Conservation (phyloP, 169 alveolate species). For the Babesia sp. region DNA sequence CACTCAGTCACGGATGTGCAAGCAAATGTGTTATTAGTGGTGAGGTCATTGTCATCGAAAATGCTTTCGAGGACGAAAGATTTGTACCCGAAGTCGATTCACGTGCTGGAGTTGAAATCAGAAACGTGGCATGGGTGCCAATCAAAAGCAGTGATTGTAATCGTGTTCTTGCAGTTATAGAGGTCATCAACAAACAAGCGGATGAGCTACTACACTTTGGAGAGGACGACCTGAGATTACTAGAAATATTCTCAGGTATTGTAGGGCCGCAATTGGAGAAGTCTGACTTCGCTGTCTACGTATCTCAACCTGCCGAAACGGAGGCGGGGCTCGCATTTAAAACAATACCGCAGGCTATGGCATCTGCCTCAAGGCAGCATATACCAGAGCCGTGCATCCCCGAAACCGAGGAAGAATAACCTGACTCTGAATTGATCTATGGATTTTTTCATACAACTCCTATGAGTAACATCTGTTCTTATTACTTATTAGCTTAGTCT, state of each 20-base stretch:
- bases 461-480: no score
- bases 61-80: conserved; percentile 44
- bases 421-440: background rate
- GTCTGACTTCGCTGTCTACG: conserved; percentile 60
- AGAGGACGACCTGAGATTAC: conserved; percentile 56
- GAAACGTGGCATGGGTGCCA: conserved; percentile 67
- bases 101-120: conserved; percentile 36
- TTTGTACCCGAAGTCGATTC: conserved; percentile 42
- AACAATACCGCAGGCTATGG: conserved; percentile 26
- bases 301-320: conserved; percentile 36
- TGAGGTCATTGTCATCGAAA: conserved; percentile 47
- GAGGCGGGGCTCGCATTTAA: conserved; percentile 70
- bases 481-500: no score
- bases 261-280: conserved; percentile 68
- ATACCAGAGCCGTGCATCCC: conserved; percentile 46
- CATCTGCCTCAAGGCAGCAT: conserved; percentile 18
- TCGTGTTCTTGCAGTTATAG: conserved; percentile 64
- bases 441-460: no score
- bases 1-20: conserved; percentile 51
- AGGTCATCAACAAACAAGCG: conserved; percentile 66
- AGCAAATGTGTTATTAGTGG: conserved; percentile 45
- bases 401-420: conserved; percentile 41
- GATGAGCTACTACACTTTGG: conserved; percentile 59
- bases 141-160: conserved; percentile 54
- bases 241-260: conserved; percentile 57